Percentiles rank a stretch among this genome's conserved stretches.
Conservation (phyloP, 2,329 filamentous ascomycete species). For the Hysterium pulicare region DNA sequence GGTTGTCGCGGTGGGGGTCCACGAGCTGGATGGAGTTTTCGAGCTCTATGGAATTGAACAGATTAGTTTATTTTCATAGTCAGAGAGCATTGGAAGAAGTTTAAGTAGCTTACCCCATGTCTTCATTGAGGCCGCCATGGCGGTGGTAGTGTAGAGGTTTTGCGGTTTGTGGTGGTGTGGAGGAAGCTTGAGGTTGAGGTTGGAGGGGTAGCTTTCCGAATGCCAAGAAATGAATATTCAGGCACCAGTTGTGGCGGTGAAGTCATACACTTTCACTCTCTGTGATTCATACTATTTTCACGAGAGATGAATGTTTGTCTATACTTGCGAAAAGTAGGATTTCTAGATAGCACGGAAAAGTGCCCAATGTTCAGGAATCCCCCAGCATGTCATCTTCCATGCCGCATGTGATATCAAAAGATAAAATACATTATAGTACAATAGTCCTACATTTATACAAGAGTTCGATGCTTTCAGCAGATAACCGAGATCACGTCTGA, state of each 20-base stretch:
- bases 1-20: conserved; percentile 81
- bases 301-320: too few relatives aligned
- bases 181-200: conserved; percentile 12
- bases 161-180: conserved; percentile 9
- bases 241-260: conserved; percentile 17
- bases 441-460: too few relatives aligned
- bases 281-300: not conserved
- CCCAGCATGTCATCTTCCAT: too few relatives aligned
- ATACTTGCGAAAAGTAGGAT: too few relatives aligned
- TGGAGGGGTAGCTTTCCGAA: conserved; percentile 21
- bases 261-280: not conserved
- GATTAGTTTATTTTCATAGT: too few relatives aligned
- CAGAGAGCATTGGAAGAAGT: not conserved
- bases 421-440: too few relatives aligned
- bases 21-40: conserved; percentile 79
- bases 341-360: too few relatives aligned
- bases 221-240: conserved; percentile 23
- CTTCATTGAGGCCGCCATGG: conserved; percentile 35
- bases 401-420: too few relatives aligned
- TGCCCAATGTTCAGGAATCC: too few relatives aligned
- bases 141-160: conserved; percentile 11
- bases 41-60: conserved; percentile 61
- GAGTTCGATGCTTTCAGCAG: too few relatives aligned
- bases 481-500: too few relatives aligned
- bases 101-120: conserved; percentile 29